Base-by-base conservation (phyloP, 2,329 filamentous ascomycete species). In the Esteya vermicola region DNA sequence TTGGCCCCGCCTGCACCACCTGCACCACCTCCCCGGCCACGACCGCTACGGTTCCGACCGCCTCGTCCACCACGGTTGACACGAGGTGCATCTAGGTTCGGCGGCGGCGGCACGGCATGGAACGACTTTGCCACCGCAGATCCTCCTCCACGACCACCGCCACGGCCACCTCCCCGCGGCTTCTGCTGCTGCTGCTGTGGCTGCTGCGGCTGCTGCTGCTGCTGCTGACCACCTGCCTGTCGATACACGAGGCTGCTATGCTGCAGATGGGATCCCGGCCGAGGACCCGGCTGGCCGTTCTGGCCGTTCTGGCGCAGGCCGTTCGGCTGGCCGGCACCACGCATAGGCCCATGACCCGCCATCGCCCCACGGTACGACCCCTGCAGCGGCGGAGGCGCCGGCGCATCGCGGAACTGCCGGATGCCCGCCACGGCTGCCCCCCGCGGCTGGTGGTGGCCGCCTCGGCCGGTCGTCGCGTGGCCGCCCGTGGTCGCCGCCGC, bases 21-120 rank as follows among this genome's bases (percentile, higher is more conserved):
- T 30, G 57, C 55, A 30, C 59, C 54, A 0, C 41, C 20, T 13
- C 54, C 51, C 26, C 50, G 43, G 10, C 49, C 62, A 39, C 63
- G 54, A 30, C 59, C 58, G 35, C 65, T 57, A 13, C 63, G 55
- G 12, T 63, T 57, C 22, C 60, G 60, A 35, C 62, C 56, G 33
- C 59, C 56, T 28, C 60, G 53, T 14, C 54, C n/a, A n/a, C n/a
- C n/a, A n/a, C n/a, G n/a, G n/a, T n/a, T n/a, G n/a, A n/a, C 50
- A 26, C 52, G 43, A n/a, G 58, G 52, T n/a, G 59, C 51, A 46
- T 78, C 67, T 14, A 81, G 57, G 28, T 54, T 67, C 2, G 69
- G 56, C 2, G 79, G 78, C 19, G 78, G 78, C 28, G 75, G 73
- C 7, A 78, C 70, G 13, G 67, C 67, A 42, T 65, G 66, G 49